A percentile compares a stretch with the other conserved stretches of the same genome.
These are phyloP conservation scores for Trypanosoma theileri DNA, from an alignment of 208 protist species.

Conservation along the genomic window DNA sequence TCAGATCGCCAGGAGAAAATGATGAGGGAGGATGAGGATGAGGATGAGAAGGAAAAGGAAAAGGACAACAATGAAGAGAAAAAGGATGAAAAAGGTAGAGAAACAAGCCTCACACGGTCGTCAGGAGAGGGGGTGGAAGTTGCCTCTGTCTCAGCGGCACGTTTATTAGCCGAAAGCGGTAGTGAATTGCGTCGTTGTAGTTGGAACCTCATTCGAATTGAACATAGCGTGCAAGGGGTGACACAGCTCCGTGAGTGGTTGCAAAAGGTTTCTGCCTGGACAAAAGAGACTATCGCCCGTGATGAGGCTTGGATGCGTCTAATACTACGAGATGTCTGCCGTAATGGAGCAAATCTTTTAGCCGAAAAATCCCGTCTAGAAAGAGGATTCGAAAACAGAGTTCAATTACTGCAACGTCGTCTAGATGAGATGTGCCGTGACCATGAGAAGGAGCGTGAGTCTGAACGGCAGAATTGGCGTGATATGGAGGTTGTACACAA, in stretches of 20 bases:
- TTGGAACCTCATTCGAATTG: neutral
- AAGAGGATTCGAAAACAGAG: constrained; percentile 4
- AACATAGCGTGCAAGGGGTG: neutral
- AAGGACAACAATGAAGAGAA: too few species aligned
- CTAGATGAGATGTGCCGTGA: constrained; percentile 17
- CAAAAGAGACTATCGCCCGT: neutral
- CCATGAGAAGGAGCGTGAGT: constrained; percentile 13
- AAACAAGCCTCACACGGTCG: neutral
- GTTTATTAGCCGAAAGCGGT: constrained; percentile 5
- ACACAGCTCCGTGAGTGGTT: constrained; percentile 10
- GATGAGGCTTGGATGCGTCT: neutral
- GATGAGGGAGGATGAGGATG: neutral
- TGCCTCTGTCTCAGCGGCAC: neutral
- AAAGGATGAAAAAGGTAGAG: neutral
- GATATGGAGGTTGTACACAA: constrained; percentile 15
- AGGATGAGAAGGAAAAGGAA: neutral
- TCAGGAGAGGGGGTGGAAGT: neutral
- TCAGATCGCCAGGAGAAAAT: neutral
- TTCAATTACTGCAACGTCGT: constrained; percentile 24
- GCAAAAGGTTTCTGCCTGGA: neutral
- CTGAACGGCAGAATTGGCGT: neutral
- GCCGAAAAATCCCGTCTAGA: constrained; percentile 13
- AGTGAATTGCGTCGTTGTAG: constrained; percentile 6
- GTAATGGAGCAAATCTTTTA: constrained; percentile 5
- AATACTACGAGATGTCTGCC: constrained; percentile 10